Evolutionary conservation across 2,329 filamentous ascomycete species (phyloP), one percentile per base, ranked within the genome.

Genomic region (Fusarium phyllophilum): DNA sequence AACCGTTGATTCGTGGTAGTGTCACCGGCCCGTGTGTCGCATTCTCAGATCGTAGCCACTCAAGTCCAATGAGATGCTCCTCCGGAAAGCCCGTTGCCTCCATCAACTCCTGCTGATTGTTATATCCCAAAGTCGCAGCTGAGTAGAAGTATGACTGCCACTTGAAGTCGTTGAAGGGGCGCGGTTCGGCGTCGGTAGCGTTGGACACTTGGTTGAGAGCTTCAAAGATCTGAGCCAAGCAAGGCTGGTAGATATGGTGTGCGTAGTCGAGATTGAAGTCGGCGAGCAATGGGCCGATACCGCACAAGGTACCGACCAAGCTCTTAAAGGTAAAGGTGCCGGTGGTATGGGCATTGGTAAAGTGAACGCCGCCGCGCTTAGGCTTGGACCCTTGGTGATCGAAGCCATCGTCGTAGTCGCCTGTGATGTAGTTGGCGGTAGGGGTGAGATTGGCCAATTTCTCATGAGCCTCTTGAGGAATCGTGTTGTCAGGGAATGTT

Each of bases 271-370:
- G 75, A 44, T 86, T 85, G 64, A 84, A 84, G 62, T 86, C 84
- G 6, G 80, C 81, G 8, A 84, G 75, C 39, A 86, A 69, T 2
- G 85, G 84, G 0, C 78, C 79, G 39, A 85, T 72, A n/a, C 85
- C 84, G 46, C 85, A 86, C 6, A 85, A 70, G 7, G 82, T 84
- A 12, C 83, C 84, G 1, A 80, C 78, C 10, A 86, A 51, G 59
- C 83, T 85, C 70, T 86, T 86, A 31, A 85, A 75, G 0, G 85
- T 86, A 44, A 84, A 85, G 0, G 85, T 85, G 7, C 79, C 79
- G 3, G 83, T 79, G 1, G 85, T 85, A 56, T 82, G 81, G 5
- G 81, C 84, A 41, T 82, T 83, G 14, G 82, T 84, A 54, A 79
- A 81, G 45, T 78, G 84, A 60, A 84, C 75, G 6, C 85, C 85